Conservation (phyloP, 331 rosid genomes). For the Pyracantha coccinea region DNA sequence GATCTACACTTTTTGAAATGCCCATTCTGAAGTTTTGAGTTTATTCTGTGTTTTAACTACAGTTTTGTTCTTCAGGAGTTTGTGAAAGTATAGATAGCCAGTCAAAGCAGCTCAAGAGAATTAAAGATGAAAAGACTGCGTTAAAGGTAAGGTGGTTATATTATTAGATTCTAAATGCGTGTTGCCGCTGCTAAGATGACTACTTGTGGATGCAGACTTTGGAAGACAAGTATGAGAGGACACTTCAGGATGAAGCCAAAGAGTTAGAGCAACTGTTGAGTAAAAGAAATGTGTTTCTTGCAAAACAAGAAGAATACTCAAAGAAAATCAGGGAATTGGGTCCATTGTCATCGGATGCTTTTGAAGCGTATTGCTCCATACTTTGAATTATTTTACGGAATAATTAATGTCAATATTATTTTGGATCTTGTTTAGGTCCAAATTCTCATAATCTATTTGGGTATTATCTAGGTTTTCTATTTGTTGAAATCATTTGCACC, state of each 20-base stretch:
- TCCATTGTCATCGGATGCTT: slow-evolving; percentile 88
- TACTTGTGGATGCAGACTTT: slow-evolving; percentile 45
- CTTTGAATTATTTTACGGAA: slow-evolving; percentile 2
- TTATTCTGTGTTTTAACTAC: slow-evolving; percentile 22
- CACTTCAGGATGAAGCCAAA: slow-evolving; percentile 93
- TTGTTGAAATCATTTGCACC: not conserved
- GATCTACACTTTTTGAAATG: slow-evolving; percentile 10
- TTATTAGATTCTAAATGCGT: slow-evolving; percentile 16
- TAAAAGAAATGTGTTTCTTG: slow-evolving; percentile 57
- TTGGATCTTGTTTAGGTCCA: not conserved
- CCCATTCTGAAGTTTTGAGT: slow-evolving; percentile 1
- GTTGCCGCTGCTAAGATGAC: slow-evolving; percentile 22
- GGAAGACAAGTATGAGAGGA: slow-evolving; percentile 73
- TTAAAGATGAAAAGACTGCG: slow-evolving; percentile 70
- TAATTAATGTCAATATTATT: not conserved
- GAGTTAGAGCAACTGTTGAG: slow-evolving; percentile 75
- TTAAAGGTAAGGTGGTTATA: slow-evolving; percentile 53
- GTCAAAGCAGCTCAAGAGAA: slow-evolving; percentile 45
- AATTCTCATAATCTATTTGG: not conserved
- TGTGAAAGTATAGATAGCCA: slow-evolving; percentile 49
- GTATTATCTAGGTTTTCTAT: not conserved
- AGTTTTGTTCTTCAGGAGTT: slow-evolving; percentile 50
- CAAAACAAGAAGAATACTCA: slow-evolving; percentile 84
- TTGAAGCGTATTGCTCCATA: slow-evolving; percentile 54
- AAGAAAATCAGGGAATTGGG: slow-evolving; percentile 91